These are phyloP conservation scores for Lophium mytilinum DNA, from an alignment of 495 filamentous ascomycete species.

Conservation along the genomic window DNA sequence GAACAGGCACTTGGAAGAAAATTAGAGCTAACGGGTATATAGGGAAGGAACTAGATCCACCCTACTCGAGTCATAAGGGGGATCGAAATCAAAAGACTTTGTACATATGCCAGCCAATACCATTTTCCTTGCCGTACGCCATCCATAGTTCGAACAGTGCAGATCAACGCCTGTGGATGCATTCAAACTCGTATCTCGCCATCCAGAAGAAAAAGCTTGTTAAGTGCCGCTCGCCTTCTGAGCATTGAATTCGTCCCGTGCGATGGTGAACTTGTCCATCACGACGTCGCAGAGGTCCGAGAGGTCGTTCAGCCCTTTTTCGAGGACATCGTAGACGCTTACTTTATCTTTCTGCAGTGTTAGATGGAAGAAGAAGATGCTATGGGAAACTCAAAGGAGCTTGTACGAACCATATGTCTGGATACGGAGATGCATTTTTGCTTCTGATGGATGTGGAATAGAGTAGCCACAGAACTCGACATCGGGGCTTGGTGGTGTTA, in stretches of 20 bases:
- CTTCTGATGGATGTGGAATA: conserved; percentile 92
- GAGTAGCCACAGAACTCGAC: conserved; percentile 98
- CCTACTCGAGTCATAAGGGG: neutral
- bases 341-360: conserved; percentile 52
- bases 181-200: neutral
- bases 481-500: conserved; percentile 52
- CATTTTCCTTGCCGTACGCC: conserved; percentile 21
- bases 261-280: conserved; percentile 66
- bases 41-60: conserved; percentile 22
- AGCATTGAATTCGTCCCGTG: conserved; percentile 55
- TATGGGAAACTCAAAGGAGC: neutral
- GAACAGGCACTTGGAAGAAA: neutral
- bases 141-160: neutral
- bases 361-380: neutral
- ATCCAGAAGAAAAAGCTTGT: neutral
- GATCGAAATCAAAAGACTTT: conserved; percentile 1
- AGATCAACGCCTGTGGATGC: conserved; percentile 23
- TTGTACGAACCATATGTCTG: conserved; percentile 77
- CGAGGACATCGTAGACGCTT: conserved; percentile 71
- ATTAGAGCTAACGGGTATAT: neutral
- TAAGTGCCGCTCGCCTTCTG: neutral
- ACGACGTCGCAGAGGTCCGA: conserved; percentile 90
- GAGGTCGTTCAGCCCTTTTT: conserved; percentile 82
- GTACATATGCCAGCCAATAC: conserved; percentile 28
- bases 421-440: conserved; percentile 93